phyloP scores from a whole-genome alignment of 352 stramenopile species.

The Aphanomyces cochlioides region DNA sequence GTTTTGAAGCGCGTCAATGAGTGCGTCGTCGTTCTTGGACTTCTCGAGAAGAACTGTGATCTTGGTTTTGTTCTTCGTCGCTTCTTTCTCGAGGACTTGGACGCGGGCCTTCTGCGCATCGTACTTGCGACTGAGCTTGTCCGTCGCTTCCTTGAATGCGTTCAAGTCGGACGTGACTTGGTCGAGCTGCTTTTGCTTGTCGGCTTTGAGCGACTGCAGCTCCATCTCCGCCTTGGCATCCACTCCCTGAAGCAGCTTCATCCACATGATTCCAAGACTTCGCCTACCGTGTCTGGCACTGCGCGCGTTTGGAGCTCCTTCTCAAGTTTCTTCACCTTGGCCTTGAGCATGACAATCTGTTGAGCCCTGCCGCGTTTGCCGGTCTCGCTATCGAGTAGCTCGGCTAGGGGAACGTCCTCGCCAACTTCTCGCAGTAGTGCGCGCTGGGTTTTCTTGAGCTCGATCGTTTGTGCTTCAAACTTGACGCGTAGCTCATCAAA shows the following conservation, averaged over 20 bases:
- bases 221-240: conserved; percentile 66
- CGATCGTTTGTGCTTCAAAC: conserved; percentile 45
- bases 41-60: conserved; percentile 75
- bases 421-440: conserved; percentile 57
- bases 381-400: conserved; percentile 29
- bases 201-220: conserved; percentile 47
- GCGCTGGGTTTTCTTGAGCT: conserved; percentile 72
- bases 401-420: conserved; percentile 32
- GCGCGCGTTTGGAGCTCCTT: conserved; percentile 11
- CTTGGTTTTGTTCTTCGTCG: conserved; percentile 55
- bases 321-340: conserved; percentile 76
- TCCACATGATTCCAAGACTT: not conserved
- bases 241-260: conserved; percentile 37
- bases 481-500: conserved; percentile 64
- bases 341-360: conserved; percentile 81
- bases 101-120: conserved; percentile 60
- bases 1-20: conserved; percentile 69
- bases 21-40: conserved; percentile 69
- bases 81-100: conserved; percentile 73
- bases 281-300: not conserved
- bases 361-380: conserved; percentile 62
- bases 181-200: conserved; percentile 59
- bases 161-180: conserved; percentile 56
- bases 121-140: conserved; percentile 57
- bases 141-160: conserved; percentile 49